phyloP scores from a whole-genome alignment of 1,284 basidiomycete species.

The Cryptococcus depauperatus region DNA sequence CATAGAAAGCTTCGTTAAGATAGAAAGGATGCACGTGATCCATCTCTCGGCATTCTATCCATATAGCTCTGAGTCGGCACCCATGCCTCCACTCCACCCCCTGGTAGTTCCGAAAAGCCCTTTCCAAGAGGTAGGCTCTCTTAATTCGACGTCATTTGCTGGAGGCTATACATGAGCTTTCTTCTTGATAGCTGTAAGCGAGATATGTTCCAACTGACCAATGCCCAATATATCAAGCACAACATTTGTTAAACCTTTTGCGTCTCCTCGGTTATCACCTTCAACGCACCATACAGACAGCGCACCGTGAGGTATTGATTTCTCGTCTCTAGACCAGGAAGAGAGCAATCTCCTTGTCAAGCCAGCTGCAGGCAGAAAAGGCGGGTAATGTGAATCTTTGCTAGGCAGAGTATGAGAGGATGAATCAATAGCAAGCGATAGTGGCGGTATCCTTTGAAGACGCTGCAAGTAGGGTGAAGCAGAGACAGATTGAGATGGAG shows the following conservation, averaged over 20 bases:
- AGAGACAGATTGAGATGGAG: conserved; percentile 10
- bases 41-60: conserved; percentile 24
- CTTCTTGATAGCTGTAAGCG: too few relatives aligned
- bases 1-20: not conserved
- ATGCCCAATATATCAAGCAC: conserved; percentile 49
- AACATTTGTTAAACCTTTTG: conserved; percentile 54
- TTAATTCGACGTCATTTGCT: conserved; percentile 18
- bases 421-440: conserved; percentile 37
- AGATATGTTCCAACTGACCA: too few relatives aligned
- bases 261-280: conserved; percentile 69
- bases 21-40: not conserved
- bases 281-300: conserved; percentile 57
- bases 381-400: conserved; percentile 40
- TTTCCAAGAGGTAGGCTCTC: conserved; percentile 35
- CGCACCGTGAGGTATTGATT: conserved; percentile 22
- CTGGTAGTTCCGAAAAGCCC: conserved; percentile 38
- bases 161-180: conserved; percentile 2
- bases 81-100: conserved; percentile 40
- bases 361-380: conserved; percentile 60
- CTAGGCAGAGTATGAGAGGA: conserved; percentile 18
- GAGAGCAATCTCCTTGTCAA: conserved; percentile 59
- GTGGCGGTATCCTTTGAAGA: conserved; percentile 42
- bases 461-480: conserved; percentile 1
- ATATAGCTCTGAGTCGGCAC: conserved; percentile 37
- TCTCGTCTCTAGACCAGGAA: conserved; percentile 33